phyloP scores from a whole-genome alignment of 768 basidiomycete genomes.

The Leccinum arenicola region DNA sequence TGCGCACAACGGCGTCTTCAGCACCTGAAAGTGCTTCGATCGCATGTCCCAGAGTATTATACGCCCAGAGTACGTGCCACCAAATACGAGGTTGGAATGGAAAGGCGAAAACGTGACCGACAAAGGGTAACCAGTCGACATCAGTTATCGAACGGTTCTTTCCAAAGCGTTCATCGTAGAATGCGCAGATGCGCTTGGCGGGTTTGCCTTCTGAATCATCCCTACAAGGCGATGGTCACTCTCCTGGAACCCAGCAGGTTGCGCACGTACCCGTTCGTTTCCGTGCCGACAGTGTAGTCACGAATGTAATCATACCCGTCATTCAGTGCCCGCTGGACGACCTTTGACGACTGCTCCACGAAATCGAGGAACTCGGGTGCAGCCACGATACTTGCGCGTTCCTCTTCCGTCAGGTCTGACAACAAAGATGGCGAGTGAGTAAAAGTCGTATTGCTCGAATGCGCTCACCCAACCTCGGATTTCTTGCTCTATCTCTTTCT shows the following conservation, averaged over 20 bases:
- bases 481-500: too few relatives aligned
- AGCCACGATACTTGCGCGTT: conserved; percentile 68
- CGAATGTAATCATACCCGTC: conserved; percentile 96
- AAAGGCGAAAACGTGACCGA: conserved; percentile 97
- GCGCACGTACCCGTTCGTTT: conserved; percentile 70
- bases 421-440: neutral
- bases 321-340: conserved; percentile 90
- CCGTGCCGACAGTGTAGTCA: conserved; percentile 91
- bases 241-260: neutral
- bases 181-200: conserved; percentile 87
- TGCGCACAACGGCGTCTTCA: conserved; percentile 95
- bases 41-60: conserved; percentile 98
- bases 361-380: conserved; percentile 93
- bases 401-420: conserved; percentile 79
- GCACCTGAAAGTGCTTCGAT: conserved; percentile 90
- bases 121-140: conserved; percentile 93
- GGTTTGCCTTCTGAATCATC: conserved; percentile 89
- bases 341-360: conserved; percentile 91
- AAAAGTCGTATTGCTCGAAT: neutral
- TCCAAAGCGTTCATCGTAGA: conserved; percentile 86
- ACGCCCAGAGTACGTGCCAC: conserved; percentile 99
- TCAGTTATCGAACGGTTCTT: conserved; percentile 95
- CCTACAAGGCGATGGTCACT: conserved; percentile 37
- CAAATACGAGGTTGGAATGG: conserved; percentile 95
- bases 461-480: too few relatives aligned